Evolutionary conservation across 176 grass and related monocot species (phyloP).

Genomic region (Saccharum spontaneum): DNA sequence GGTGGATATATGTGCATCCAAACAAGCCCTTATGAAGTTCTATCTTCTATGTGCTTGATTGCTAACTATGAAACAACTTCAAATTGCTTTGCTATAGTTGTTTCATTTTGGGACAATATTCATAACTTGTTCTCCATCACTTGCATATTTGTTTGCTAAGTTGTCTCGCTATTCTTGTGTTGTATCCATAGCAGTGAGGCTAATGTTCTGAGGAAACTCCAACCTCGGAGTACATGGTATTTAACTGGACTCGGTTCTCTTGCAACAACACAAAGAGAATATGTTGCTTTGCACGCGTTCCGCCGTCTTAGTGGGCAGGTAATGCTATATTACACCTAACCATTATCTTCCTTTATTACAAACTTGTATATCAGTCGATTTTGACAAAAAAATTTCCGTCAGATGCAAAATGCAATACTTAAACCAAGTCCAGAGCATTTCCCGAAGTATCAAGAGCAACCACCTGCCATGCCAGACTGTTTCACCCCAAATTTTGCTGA

Average conservation of each 20-base stretch:
- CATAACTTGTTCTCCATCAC: background rate
- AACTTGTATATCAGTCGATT: background rate
- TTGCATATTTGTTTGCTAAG: conserved; percentile 1
- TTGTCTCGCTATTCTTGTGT: background rate
- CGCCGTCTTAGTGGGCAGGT: conserved; percentile 87
- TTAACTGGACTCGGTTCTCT: conserved; percentile 88
- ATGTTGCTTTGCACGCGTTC: conserved; percentile 93
- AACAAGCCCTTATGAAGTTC: background rate
- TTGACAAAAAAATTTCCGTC: conserved; percentile 27
- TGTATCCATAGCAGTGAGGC: conserved; percentile 42
- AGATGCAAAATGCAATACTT: conserved; percentile 99
- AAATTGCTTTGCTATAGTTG: conserved; percentile 21
- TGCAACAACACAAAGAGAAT: conserved; percentile 98
- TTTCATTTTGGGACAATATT: conserved; percentile 13
- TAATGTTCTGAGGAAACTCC: conserved; percentile 84
- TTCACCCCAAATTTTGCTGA: conserved; percentile 91
- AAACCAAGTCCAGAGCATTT: conserved; percentile 96
- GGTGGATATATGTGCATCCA: no score
- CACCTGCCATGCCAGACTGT: conserved; percentile 90
- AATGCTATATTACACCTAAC: conserved; percentile 5
- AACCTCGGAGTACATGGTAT: conserved; percentile 75
- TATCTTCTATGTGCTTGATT: background rate
- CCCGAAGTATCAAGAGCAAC: conserved; percentile 93
- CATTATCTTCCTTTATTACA: conserved; percentile 18
- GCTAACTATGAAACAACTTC: background rate